phyloP scores from a whole-genome alignment of 2,329 filamentous ascomycete species.

The Claviceps paspali region DNA sequence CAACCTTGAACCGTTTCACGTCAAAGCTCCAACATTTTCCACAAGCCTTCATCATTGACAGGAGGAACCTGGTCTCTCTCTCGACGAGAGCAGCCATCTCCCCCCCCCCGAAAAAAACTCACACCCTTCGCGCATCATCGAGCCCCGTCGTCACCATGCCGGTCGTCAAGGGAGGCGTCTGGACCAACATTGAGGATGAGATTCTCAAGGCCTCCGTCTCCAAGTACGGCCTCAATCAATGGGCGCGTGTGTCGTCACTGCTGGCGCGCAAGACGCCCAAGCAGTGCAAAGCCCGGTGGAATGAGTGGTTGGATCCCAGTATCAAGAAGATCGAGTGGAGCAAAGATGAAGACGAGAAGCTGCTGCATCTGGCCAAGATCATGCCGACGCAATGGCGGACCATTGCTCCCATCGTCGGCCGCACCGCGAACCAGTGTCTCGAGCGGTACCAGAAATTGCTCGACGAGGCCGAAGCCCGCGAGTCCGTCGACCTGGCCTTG shows the following conservation, averaged over 20 bases:
- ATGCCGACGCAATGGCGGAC: constrained; percentile 99
- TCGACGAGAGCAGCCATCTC: not conserved
- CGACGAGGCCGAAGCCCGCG: constrained; percentile 85
- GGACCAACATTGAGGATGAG: constrained; percentile 77
- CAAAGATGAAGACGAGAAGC: constrained; percentile 94
- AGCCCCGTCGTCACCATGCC: constrained; percentile 40
- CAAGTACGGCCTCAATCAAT: constrained; percentile 93
- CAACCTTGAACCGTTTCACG: not conserved
- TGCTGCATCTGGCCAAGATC: constrained; percentile 89
- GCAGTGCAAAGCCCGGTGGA: constrained; percentile 98
- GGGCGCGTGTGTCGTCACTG: constrained; percentile 94
- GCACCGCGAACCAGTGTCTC: constrained; percentile 91
- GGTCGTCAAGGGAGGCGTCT: constrained; percentile 60
- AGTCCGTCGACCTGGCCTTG: constrained; percentile 69
- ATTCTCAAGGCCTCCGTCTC: constrained; percentile 92
- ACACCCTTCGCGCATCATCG: too few species aligned
- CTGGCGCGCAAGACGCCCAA: constrained; percentile 95
- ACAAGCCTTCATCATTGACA: not conserved
- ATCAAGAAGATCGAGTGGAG: constrained; percentile 99
- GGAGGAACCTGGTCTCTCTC: not conserved
- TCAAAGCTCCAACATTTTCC: constrained; percentile 2
- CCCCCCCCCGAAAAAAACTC: too few species aligned
- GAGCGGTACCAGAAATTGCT: constrained; percentile 94
- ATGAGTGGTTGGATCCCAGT: constrained; percentile 93
- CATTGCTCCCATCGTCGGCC: constrained; percentile 89